Conservation (phyloP, 306 rosid species). For the Cucumis hystrix region DNA sequence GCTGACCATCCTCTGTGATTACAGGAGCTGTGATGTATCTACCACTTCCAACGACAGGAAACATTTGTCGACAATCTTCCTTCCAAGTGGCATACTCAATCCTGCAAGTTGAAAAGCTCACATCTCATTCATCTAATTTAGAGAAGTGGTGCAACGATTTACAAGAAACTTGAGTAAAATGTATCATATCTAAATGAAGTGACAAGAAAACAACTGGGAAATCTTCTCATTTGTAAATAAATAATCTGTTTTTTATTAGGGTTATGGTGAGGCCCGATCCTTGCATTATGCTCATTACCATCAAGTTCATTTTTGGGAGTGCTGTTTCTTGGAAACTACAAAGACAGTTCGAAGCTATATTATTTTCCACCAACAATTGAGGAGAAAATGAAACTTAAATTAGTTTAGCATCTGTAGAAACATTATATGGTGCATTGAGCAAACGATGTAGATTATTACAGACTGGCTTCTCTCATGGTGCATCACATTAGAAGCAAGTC, state of each 20-base stretch:
- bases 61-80: slow-evolving; percentile 72
- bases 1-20: slow-evolving; percentile 65
- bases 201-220: background rate
- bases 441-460: background rate
- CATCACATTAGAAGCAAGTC: background rate
- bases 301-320: background rate
- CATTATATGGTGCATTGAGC: background rate
- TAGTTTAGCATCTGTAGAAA: background rate
- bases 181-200: background rate
- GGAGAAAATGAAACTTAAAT: background rate
- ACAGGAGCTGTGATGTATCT: slow-evolving; percentile 84
- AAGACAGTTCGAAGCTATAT: background rate
- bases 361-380: background rate
- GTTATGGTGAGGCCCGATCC: background rate
- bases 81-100: slow-evolving; percentile 64
- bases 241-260: background rate
- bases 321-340: background rate
- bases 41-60: slow-evolving; percentile 94
- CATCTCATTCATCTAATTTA: background rate
- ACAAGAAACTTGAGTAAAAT: background rate
- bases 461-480: background rate
- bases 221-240: background rate
- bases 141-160: background rate
- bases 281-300: background rate
- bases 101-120: slow-evolving; percentile 27